These are phyloP conservation scores for Leccinum aurantiacum DNA, from an alignment of 768 basidiomycete species.

Conservation along the genomic window DNA sequence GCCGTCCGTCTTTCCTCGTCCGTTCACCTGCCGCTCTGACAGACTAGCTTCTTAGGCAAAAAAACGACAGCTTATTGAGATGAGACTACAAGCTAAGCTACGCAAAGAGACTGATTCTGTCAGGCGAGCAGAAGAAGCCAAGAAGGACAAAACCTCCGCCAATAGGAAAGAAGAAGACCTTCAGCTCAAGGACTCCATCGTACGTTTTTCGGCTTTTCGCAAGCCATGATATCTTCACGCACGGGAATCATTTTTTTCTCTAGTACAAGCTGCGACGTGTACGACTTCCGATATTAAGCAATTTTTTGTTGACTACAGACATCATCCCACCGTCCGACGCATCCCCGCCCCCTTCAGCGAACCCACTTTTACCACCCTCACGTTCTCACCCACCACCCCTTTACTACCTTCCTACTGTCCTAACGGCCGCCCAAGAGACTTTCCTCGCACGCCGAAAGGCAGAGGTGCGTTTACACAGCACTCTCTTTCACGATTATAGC, in stretches of 20 bases:
- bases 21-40: slow-evolving; percentile 9
- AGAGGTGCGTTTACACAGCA: slow-evolving; percentile 45
- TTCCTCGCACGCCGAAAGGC: slow-evolving; percentile 62
- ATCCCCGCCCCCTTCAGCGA: slow-evolving; percentile 28
- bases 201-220: slow-evolving; percentile 37
- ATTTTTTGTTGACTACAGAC: slow-evolving; percentile 78
- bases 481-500: neutral
- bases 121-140: slow-evolving; percentile 81
- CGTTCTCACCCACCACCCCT: slow-evolving; percentile 74
- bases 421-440: slow-evolving; percentile 67
- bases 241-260: neutral
- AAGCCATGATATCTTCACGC: neutral
- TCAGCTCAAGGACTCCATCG: slow-evolving; percentile 78
- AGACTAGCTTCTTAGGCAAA: slow-evolving; percentile 55
- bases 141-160: slow-evolving; percentile 75
- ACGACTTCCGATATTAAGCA: slow-evolving; percentile 69
- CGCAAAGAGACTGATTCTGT: slow-evolving; percentile 85
- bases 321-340: slow-evolving; percentile 45
- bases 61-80: slow-evolving; percentile 80
- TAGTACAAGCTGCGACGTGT: slow-evolving; percentile 74
- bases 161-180: slow-evolving; percentile 82
- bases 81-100: slow-evolving; percentile 82
- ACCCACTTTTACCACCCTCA: slow-evolving; percentile 47
- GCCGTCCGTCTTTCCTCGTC: slow-evolving; percentile 49
- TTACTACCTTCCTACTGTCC: slow-evolving; percentile 71